A percentile compares a stretch with the other conserved stretches of the same genome.
These are phyloP conservation scores for Didymella glomerata DNA, from an alignment of 2,329 filamentous ascomycete genomes.

Conservation along the genomic window DNA sequence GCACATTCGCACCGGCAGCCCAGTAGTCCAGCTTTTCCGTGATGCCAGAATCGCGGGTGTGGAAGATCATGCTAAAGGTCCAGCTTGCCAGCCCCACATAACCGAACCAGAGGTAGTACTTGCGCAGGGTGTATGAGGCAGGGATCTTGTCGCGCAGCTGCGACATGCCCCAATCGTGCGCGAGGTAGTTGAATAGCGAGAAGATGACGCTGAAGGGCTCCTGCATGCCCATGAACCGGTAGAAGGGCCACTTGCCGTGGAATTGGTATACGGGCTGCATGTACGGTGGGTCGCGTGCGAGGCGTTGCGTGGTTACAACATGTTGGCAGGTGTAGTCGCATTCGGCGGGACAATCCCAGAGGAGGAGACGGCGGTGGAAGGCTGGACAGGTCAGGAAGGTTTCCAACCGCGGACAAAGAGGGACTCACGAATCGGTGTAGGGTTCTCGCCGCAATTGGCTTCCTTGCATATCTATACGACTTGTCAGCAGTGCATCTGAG, in stretches of 20 bases:
- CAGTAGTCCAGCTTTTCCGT: slow-evolving; percentile 99
- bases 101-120: slow-evolving; percentile 82
- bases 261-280: slow-evolving; percentile 81
- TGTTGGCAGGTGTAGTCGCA: slow-evolving; percentile 99
- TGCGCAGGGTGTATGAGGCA: slow-evolving; percentile 74
- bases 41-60: slow-evolving; percentile 81
- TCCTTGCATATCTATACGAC: slow-evolving; percentile 74
- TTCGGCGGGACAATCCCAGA: slow-evolving; percentile 92
- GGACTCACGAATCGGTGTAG: slow-evolving; percentile 72
- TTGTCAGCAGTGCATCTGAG: neutral
- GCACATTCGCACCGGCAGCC: slow-evolving; percentile 84
- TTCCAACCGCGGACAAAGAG: neutral
- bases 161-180: slow-evolving; percentile 79
- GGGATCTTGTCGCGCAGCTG: slow-evolving; percentile 77
- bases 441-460: slow-evolving; percentile 78
- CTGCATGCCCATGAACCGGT: slow-evolving; percentile 88
- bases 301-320: slow-evolving; percentile 78
- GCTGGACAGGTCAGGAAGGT: slow-evolving; percentile 61
- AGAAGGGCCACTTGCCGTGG: slow-evolving; percentile 99
- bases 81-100: slow-evolving; percentile 84
- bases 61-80: slow-evolving; percentile 90
- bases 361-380: slow-evolving; percentile 80
- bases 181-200: slow-evolving; percentile 88
- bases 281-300: slow-evolving; percentile 70
- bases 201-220: slow-evolving; percentile 95